Evolutionary conservation across 305 asterid species (phyloP).

Genomic region (Plantago coronopus): DNA sequence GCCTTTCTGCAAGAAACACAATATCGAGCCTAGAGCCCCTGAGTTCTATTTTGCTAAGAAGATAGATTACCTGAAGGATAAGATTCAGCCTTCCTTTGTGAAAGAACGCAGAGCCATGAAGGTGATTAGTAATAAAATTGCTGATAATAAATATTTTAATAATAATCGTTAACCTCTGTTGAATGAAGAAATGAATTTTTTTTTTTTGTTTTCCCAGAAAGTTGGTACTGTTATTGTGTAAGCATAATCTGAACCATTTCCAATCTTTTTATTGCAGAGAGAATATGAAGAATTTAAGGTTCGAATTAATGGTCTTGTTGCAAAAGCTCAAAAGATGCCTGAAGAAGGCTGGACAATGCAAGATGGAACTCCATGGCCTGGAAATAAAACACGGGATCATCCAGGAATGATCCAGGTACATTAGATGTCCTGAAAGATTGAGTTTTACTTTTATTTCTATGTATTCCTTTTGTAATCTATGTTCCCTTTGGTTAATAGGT

Average conservation of each 20-base stretch:
- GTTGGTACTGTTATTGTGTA: too few species aligned
- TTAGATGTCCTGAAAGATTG: background rate
- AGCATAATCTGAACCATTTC: too few species aligned
- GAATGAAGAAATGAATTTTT: too few species aligned
- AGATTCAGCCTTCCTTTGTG: constrained; percentile 49
- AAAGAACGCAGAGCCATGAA: constrained; percentile 48
- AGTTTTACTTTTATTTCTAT: background rate
- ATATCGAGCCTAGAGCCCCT: constrained; percentile 48
- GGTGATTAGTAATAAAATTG: constrained; percentile 23
- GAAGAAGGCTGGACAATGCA: constrained; percentile 73
- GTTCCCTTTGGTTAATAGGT: constrained; percentile 20
- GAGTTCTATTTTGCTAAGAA: constrained; percentile 46
- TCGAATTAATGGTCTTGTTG: constrained; percentile 56
- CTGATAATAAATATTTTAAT: background rate
- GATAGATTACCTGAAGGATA: constrained; percentile 53
- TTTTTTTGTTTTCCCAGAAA: too few species aligned
- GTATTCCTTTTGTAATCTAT: constrained; percentile 3
- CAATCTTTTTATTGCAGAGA: constrained; percentile 31
- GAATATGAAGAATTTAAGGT: constrained; percentile 65
- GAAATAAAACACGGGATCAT: constrained; percentile 61
- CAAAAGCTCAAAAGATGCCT: constrained; percentile 65
- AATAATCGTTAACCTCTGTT: too few species aligned
- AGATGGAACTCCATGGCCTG: constrained; percentile 69
- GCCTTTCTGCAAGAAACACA: constrained; percentile 53
- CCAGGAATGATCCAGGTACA: constrained; percentile 67